A percentile compares a stretch with the other conserved stretches of the same genome.
These are phyloP conservation scores for Pythium aphanidermatum DNA, from an alignment of 352 stramenopile species.

Conservation along the genomic window DNA sequence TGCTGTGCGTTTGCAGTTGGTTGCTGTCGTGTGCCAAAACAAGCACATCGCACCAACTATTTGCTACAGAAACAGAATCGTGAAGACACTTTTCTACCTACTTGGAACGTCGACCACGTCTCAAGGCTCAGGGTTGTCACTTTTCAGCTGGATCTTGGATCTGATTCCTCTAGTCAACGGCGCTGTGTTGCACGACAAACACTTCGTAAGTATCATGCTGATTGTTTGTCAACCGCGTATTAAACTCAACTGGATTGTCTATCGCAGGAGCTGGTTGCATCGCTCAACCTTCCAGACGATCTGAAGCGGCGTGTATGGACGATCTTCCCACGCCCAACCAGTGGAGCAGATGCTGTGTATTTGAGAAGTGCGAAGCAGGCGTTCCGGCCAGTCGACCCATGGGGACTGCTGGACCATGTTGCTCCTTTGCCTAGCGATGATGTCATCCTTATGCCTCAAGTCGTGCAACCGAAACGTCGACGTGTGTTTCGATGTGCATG, in stretches of 20 bases:
- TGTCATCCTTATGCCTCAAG: constrained; percentile 30
- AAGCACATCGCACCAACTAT: constrained; percentile 78
- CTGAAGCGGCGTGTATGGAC: constrained; percentile 66
- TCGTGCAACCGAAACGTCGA: constrained; percentile 51
- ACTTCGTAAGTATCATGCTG: constrained; percentile 49
- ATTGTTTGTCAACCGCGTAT: not conserved
- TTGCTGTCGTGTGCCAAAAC: constrained; percentile 60
- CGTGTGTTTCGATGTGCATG: constrained; percentile 69
- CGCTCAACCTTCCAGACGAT: constrained; percentile 43
- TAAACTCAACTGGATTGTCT: constrained; percentile 10
- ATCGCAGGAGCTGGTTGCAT: constrained; percentile 62
- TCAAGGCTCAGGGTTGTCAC: constrained; percentile 49
- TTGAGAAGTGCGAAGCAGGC: constrained; percentile 17
- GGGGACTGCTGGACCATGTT: constrained; percentile 68
- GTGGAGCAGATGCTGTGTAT: constrained; percentile 24
- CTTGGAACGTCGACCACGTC: constrained; percentile 62
- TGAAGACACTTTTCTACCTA: constrained; percentile 74
- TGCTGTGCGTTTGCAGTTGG: constrained; percentile 68
- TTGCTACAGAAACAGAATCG: constrained; percentile 80
- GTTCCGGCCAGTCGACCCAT: constrained; percentile 58
- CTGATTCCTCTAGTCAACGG: constrained; percentile 73
- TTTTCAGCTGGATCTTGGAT: constrained; percentile 86
- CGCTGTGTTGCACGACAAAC: constrained; percentile 63
- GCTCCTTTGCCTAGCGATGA: constrained; percentile 62
- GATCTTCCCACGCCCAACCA: constrained; percentile 51